Percentiles rank a stretch among this genome's conserved stretches.
Conservation (phyloP, 805 yeast genomes). For the Spathaspora gorwiae region DNA sequence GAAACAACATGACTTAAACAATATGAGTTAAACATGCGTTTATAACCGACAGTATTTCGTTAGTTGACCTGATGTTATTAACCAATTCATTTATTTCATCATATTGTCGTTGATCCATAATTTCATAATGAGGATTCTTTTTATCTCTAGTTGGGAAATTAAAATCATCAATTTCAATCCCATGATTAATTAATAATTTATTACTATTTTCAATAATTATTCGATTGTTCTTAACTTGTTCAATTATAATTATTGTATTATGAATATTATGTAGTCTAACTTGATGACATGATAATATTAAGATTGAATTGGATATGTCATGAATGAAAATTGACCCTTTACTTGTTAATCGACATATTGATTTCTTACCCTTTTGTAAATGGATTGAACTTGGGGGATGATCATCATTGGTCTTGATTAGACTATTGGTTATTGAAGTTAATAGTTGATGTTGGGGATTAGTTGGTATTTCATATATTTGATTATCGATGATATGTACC, state of each 20-base stretch:
- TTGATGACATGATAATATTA: conserved; percentile 26
- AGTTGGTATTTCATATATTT: background rate
- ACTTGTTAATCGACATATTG: conserved; percentile 14
- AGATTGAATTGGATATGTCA: conserved; percentile 13
- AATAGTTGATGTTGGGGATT: background rate
- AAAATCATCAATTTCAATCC: conserved; percentile 26
- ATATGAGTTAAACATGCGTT: no score
- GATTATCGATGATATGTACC: background rate
- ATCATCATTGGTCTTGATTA: background rate
- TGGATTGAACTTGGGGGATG: conserved; percentile 16
- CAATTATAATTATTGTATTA: conserved; percentile 13
- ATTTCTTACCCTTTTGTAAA: conserved; percentile 12
- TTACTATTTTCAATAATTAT: conserved; percentile 29
- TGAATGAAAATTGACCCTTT: conserved; percentile 30
- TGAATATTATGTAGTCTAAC: conserved; percentile 21
- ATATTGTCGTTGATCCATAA: background rate
- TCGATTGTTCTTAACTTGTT: conserved; percentile 16
- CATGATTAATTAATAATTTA: conserved; percentile 5
- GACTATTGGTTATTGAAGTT: background rate
- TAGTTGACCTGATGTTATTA: no score
- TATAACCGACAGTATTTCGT: no score
- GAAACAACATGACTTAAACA: no score
- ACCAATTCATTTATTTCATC: background rate
- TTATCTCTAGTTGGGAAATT: conserved; percentile 17
- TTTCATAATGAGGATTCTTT: conserved; percentile 6